Evolutionary conservation across 2,329 filamentous ascomycete species (phyloP), one percentile per base, ranked within the genome.

Genomic region (Pyrenophora graminea): DNA sequence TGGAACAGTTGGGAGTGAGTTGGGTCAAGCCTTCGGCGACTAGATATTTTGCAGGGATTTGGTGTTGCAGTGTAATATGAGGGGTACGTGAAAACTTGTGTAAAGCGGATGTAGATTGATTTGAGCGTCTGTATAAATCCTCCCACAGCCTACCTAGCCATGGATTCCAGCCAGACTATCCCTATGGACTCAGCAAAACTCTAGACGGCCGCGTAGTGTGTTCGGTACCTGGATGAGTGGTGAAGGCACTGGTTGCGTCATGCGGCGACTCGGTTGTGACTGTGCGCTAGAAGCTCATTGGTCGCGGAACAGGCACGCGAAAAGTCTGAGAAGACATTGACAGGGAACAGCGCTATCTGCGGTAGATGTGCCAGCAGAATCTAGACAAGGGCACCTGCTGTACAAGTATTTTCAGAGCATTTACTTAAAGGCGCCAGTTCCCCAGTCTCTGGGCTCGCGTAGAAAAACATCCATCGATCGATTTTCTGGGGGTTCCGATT

Each of bases 261-360:
- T 23, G 23, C 33, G 34, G 27, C 43, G 32, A 33, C 19, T 42
- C 43, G 53, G 41, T 45, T 48, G 55, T 58, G 55, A 57, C 60
- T 51, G 48, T 55, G 56, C 53, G 37, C 51, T 23, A 36, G 33
- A 27, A 9, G 15, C 43, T 53, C 45, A 62, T 64, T 62, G 56
- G 61, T 32, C 49, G 42, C 51, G 39, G 49, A 41, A 34, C 7
- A 37, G 17, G 30, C 38, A 48, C 27, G 54, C 37, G 57, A 46
- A 55, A 59, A 53, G 27, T 48, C 39, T 43, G 45, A 53, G 48
- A 36, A 27, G 39, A 39, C 44, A 41, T 51, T 41, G 49, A 55
- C 47, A 17, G 44, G 36, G 50, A 42, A 44, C 53, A 38, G 12
- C 15, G 34, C 27, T 13, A 30, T 30, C 12, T 30, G 44, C 49